Evolutionary conservation across 2,329 filamentous ascomycete genomes (phyloP).

Genomic region (Aureobasidium sp.): DNA sequence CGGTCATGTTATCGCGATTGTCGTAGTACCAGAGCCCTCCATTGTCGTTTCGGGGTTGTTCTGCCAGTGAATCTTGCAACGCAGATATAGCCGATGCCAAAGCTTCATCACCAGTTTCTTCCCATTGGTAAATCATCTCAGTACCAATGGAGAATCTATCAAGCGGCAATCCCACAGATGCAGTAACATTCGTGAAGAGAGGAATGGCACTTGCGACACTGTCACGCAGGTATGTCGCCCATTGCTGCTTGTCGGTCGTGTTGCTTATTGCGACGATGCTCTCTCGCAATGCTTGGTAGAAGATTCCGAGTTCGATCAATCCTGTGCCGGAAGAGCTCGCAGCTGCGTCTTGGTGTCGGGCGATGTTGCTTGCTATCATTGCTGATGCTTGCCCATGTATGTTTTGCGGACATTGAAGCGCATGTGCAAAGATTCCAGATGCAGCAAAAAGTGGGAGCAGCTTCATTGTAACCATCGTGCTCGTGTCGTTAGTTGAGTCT

Average conservation of each 20-base stretch:
- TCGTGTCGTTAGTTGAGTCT: too few species aligned
- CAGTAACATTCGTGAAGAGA: not conserved
- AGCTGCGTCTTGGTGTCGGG: not conserved
- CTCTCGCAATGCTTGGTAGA: constrained; percentile 4
- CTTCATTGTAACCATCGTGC: too few species aligned
- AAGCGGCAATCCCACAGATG: not conserved
- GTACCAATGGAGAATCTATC: constrained; percentile 7
- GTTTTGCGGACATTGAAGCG: not conserved
- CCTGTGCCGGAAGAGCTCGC: constrained; percentile 7
- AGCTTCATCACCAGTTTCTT: not conserved
- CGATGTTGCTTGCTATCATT: constrained; percentile 8
- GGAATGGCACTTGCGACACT: not conserved
- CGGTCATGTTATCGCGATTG: not conserved
- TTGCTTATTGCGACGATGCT: not conserved
- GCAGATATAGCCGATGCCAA: not conserved
- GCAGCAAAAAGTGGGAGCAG: too few species aligned
- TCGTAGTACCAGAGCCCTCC: constrained; percentile 8
- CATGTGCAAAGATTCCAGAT: not conserved
- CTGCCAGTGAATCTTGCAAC: not conserved
- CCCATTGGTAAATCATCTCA: not conserved
- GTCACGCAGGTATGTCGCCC: constrained; percentile 1
- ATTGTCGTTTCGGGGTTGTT: constrained; percentile 5
- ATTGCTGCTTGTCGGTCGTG: not conserved
- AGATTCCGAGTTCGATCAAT: constrained; percentile 7
- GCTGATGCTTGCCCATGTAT: not conserved